Conservation (phyloP, 148 eudicot species). For the Tetragonia tetragonoides region DNA sequence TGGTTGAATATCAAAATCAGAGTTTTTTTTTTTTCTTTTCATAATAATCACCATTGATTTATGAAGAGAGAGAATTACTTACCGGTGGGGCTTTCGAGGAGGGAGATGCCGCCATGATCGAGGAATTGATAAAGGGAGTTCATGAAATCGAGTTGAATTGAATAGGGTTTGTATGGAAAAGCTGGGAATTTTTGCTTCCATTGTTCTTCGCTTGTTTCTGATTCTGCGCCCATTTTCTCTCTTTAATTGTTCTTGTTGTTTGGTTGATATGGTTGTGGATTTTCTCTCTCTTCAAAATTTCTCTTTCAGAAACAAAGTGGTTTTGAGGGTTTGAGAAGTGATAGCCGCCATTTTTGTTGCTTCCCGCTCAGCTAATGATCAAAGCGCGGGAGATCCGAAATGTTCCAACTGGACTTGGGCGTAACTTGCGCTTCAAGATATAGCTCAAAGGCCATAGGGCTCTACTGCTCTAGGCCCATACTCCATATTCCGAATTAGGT, state of each 20-base stretch:
- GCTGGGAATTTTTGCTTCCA: slow-evolving; percentile 66
- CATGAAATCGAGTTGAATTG: slow-evolving; percentile 92
- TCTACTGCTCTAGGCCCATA: too few relatives aligned
- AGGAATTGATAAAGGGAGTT: slow-evolving; percentile 67
- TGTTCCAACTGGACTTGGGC: background rate
- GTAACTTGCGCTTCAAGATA: too few relatives aligned
- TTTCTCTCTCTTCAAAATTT: background rate
- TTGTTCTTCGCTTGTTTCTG: slow-evolving; percentile 25
- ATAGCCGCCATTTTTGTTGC: slow-evolving; percentile 3
- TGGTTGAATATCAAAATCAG: slow-evolving; percentile 16
- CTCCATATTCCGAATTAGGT: too few relatives aligned
- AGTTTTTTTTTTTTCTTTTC: background rate
- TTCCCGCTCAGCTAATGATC: slow-evolving; percentile 2
- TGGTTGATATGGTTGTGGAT: background rate
- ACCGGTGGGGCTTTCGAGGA: slow-evolving; percentile 99
- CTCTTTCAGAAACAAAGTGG: background rate
- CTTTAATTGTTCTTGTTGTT: background rate
- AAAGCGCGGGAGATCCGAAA: slow-evolving; percentile 5
- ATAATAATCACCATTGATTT: background rate
- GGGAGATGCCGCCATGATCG: slow-evolving; percentile 78
- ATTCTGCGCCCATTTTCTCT: slow-evolving; percentile 11
- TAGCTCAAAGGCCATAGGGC: too few relatives aligned
- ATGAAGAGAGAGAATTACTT: slow-evolving; percentile 4
- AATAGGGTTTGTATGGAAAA: slow-evolving; percentile 87
- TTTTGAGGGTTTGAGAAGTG: background rate